Evolutionary conservation across 2,329 filamentous ascomycete species (phyloP).

Genomic region (Fusarium penzigii): DNA sequence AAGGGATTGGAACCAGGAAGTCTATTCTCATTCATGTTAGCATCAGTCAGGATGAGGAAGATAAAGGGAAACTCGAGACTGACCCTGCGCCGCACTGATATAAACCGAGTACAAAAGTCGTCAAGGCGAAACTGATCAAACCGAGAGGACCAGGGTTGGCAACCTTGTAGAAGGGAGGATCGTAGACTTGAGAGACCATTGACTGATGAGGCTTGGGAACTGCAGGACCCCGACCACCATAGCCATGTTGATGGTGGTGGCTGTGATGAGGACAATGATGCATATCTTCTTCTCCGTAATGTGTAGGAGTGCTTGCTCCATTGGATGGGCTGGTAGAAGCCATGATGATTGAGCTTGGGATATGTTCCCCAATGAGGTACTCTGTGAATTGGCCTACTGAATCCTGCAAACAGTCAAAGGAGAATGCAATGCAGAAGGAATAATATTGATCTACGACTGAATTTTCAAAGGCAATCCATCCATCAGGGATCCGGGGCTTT

Average conservation of each 20-base stretch:
- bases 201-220: constrained; percentile 32
- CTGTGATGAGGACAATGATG: constrained; percentile 14
- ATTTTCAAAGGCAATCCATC: too few species aligned
- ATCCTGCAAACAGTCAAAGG: too few species aligned
- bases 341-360: constrained; percentile 14
- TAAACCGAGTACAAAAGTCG: constrained; percentile 60
- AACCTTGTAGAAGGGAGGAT: constrained; percentile 44
- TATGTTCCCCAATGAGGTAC: neutral
- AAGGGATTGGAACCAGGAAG: constrained; percentile 37
- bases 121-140: constrained; percentile 64
- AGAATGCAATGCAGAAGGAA: too few species aligned
- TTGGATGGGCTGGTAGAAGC: constrained; percentile 20
- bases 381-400: too few species aligned
- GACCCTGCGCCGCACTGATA: constrained; percentile 51
- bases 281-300: constrained; percentile 19
- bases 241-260: constrained; percentile 14
- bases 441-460: too few species aligned
- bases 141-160: constrained; percentile 63
- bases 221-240: constrained; percentile 3
- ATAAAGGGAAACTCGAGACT: constrained; percentile 26
- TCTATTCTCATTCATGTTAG: constrained; percentile 17
- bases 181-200: constrained; percentile 37
- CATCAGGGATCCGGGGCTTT: neutral
- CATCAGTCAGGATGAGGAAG: neutral
- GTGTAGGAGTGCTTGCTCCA: constrained; percentile 27